Evolutionary conservation across 352 stramenopile genomes (phyloP).

Genomic region (Phytopythium chamaehyphon): DNA sequence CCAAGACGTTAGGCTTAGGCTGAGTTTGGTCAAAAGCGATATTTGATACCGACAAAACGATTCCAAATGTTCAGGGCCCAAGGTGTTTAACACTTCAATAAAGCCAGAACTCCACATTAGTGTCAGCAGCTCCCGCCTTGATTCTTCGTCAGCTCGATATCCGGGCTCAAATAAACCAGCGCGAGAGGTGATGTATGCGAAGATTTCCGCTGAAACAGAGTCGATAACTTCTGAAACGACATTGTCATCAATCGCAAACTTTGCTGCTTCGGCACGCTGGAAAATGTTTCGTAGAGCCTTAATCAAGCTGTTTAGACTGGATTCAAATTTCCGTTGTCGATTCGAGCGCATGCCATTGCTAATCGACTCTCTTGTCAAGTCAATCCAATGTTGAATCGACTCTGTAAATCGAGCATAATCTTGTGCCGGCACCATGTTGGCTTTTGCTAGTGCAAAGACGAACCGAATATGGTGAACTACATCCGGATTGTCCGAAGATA

Average conservation of each 20-base stretch:
- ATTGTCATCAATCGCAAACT: background rate
- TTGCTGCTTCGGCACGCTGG: background rate
- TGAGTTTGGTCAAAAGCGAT: background rate
- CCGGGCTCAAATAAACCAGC: background rate
- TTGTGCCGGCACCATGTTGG: conserved; percentile 10
- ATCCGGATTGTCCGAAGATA: background rate
- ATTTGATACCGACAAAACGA: background rate
- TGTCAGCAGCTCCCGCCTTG: background rate
- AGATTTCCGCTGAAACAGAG: background rate
- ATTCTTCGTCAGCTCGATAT: background rate
- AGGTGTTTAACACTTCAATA: background rate
- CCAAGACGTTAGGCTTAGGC: background rate
- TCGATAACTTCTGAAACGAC: background rate
- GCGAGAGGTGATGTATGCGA: background rate
- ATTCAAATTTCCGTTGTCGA: background rate
- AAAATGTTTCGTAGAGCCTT: background rate
- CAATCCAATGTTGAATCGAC: conserved; percentile 17
- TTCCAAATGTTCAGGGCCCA: background rate
- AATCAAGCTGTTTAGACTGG: background rate
- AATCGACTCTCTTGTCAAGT: background rate
- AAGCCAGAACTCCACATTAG: background rate
- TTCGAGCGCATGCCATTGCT: background rate
- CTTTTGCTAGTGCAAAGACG: conserved; percentile 21
- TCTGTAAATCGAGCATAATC: conserved; percentile 26
- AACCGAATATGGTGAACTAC: conserved; percentile 15